These are phyloP conservation scores for Albizia julibrissin DNA, from an alignment of 306 rosid species.

Conservation along the genomic window DNA sequence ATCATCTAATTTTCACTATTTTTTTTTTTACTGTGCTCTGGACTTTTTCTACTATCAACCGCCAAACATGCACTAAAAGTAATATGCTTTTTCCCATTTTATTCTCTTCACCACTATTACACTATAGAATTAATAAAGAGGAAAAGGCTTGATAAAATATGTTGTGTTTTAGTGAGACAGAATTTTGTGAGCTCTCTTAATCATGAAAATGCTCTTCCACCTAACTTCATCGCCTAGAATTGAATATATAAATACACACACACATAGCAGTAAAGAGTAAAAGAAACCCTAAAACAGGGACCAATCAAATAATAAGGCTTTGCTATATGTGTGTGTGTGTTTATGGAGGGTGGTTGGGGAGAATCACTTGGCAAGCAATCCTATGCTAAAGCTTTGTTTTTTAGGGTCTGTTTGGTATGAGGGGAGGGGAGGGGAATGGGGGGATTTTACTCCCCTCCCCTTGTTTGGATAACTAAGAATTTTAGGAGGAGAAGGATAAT, in stretches of 20 bases:
- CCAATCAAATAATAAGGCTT: slow-evolving; percentile 32
- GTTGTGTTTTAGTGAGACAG: slow-evolving; percentile 7
- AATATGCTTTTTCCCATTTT: background rate
- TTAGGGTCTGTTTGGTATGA: too few relatives aligned
- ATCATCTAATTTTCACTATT: too few relatives aligned
- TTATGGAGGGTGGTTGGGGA: slow-evolving; percentile 29
- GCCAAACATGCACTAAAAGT: too few relatives aligned
- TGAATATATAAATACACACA: background rate
- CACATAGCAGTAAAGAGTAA: background rate
- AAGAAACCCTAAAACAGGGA: slow-evolving; percentile 22
- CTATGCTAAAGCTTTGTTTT: background rate
- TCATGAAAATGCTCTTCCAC: slow-evolving; percentile 31
- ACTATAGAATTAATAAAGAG: background rate
- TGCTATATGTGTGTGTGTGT: background rate
- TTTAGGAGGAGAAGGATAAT: too few relatives aligned
- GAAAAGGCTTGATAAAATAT: background rate
- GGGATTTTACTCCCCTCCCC: too few relatives aligned
- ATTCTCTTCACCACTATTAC: background rate
- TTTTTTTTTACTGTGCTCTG: too few relatives aligned
- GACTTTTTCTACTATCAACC: too few relatives aligned
- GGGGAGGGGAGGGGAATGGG: too few relatives aligned
- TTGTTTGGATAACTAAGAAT: too few relatives aligned
- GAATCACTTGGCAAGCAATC: slow-evolving; percentile 24
- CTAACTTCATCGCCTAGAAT: slow-evolving; percentile 26
- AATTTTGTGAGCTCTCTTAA: background rate